These are phyloP conservation scores for Oenanthe sinensis DNA, from an alignment of 129 eudicot species.

Conservation along the genomic window DNA sequence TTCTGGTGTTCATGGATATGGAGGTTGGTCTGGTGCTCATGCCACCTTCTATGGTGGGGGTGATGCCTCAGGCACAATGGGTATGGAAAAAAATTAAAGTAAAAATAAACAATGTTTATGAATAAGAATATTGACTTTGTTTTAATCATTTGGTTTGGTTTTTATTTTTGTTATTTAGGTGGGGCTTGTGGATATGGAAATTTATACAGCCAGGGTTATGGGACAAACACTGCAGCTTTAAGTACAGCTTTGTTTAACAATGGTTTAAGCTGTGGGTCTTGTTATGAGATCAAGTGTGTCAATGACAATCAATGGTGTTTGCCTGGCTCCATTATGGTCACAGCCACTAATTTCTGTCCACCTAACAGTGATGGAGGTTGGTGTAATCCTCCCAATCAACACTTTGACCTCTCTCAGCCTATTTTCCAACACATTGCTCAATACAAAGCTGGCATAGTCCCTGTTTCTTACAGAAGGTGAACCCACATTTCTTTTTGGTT, in stretches of 20 bases:
- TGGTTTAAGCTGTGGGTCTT: constrained; percentile 90
- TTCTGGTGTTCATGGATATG: constrained; percentile 35
- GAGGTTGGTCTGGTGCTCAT: constrained; percentile 68
- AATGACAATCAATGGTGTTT: constrained; percentile 52
- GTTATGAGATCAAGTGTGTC: constrained; percentile 61
- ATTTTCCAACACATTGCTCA: constrained; percentile 81
- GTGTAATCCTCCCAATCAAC: constrained; percentile 87
- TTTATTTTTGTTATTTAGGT: constrained; percentile 25
- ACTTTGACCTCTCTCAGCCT: constrained; percentile 89
- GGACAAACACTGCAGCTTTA: constrained; percentile 80
- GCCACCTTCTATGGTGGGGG: constrained; percentile 96
- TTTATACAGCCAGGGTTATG: constrained; percentile 79
- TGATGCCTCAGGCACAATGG: constrained; percentile 95
- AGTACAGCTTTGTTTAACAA: constrained; percentile 81
- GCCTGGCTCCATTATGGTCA: constrained; percentile 65
- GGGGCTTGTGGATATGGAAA: constrained; percentile 96
- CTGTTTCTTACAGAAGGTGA: constrained; percentile 83
- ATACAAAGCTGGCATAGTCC: constrained; percentile 77
- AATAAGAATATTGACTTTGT: background rate
- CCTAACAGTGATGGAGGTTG: constrained; percentile 87
- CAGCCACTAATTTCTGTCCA: constrained; percentile 94
- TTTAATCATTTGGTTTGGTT: background rate
- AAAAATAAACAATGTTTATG: background rate
- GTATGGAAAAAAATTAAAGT: constrained; percentile 19
- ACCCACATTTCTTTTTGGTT: background rate